Conservation (phyloP, 306 rosid species). For the Medicago lupulina region DNA sequence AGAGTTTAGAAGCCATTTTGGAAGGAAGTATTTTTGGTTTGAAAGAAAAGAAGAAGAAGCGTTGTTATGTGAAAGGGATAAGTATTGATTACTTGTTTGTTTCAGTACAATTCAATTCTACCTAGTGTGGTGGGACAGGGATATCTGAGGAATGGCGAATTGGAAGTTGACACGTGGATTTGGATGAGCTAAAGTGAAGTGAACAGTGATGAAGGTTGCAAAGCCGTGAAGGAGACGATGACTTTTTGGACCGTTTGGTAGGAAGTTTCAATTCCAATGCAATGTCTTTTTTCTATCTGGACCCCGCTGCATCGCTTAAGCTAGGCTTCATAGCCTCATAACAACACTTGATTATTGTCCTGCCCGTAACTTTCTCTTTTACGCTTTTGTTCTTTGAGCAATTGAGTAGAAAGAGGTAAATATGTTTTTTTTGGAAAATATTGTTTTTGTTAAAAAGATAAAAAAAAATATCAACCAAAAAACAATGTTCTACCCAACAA, state of each 20-base stretch:
- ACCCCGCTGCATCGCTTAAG: conserved; percentile 26
- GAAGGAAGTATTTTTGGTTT: neutral
- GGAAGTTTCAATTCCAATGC: neutral
- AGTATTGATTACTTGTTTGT: neutral
- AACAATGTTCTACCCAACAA: too few species aligned
- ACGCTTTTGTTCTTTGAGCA: neutral
- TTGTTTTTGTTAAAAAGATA: too few species aligned
- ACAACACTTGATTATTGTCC: neutral
- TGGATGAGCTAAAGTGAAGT: conserved; percentile 60
- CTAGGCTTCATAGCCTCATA: conserved; percentile 25
- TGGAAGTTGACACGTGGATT: conserved; percentile 38
- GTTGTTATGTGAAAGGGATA: conserved; percentile 18
- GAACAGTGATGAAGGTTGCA: neutral
- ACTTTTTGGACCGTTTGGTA: neutral
- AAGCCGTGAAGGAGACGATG: neutral
- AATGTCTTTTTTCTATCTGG: neutral
- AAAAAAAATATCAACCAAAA: too few species aligned
- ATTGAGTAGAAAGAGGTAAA: too few species aligned
- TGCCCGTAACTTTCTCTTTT: neutral
- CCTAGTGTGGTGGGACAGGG: conserved; percentile 65
- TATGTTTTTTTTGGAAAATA: too few species aligned
- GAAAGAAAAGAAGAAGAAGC: neutral
- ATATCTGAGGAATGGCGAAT: conserved; percentile 47
- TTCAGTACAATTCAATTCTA: conserved; percentile 35
- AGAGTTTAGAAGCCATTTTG: conserved; percentile 87